phyloP scores from a whole-genome alignment of 2,329 filamentous ascomycete species.

The Nigrospora sphaerica region DNA sequence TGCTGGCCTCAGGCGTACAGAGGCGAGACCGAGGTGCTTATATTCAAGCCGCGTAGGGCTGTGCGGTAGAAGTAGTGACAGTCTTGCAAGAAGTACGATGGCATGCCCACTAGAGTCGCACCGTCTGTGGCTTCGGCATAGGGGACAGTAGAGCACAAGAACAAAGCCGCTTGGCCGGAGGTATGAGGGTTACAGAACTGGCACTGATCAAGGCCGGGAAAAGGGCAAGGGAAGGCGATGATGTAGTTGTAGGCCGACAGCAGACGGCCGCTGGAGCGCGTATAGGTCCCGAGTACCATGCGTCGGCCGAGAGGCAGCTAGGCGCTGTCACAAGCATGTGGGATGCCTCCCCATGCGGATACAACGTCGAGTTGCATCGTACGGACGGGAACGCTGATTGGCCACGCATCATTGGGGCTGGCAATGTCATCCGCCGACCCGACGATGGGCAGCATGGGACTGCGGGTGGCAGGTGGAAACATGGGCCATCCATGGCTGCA shows the following conservation, averaged over 20 bases:
- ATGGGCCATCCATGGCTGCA: slow-evolving; percentile 11
- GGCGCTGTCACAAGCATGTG: slow-evolving; percentile 4
- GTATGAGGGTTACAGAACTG: slow-evolving; percentile 16
- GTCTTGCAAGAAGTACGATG: slow-evolving; percentile 74
- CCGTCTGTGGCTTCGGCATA: slow-evolving; percentile 9
- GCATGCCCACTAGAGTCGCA: slow-evolving; percentile 54
- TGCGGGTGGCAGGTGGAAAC: slow-evolving; percentile 10
- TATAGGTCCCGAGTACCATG: too few species aligned
- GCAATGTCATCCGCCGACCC: slow-evolving; percentile 23
- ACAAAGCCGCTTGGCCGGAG: slow-evolving; percentile 4
- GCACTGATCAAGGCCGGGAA: slow-evolving; percentile 10
- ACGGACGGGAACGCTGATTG: slow-evolving; percentile 16
- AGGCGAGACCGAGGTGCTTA: slow-evolving; percentile 71
- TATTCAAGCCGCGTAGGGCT: slow-evolving; percentile 76
- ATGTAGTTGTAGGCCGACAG: too few species aligned
- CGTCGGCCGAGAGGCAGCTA: too few species aligned
- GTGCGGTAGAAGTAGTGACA: slow-evolving; percentile 93
- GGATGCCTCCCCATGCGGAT: slow-evolving; percentile 19
- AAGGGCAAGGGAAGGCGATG: too few species aligned
- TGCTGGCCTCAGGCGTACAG: slow-evolving; percentile 55
- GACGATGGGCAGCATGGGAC: slow-evolving; percentile 13
- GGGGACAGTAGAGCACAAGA: slow-evolving; percentile 6
- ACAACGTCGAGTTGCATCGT: slow-evolving; percentile 15
- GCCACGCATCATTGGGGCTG: slow-evolving; percentile 12
- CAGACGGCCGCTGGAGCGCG: too few species aligned